Conservation (phyloP, 805 yeast species). For the Pichia kluyveri region DNA sequence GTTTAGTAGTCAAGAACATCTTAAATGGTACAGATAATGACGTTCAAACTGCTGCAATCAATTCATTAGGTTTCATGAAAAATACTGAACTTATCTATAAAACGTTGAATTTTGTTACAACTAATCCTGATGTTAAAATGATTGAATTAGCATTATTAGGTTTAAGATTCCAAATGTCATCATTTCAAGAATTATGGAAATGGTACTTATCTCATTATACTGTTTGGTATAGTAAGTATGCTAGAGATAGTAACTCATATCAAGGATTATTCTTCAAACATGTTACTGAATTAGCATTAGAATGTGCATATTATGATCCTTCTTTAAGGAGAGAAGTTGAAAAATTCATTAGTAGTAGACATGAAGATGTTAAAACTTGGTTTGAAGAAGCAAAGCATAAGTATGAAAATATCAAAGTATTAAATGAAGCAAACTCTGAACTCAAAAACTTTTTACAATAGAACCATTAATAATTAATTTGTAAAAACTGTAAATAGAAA, state of each 20-base stretch:
- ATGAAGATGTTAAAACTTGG: slow-evolving; percentile 17
- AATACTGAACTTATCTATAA: slow-evolving; percentile 39
- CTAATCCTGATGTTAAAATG: slow-evolving; percentile 45
- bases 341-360: slow-evolving; percentile 14
- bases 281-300: slow-evolving; percentile 34
- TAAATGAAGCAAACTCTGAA: slow-evolving; percentile 18
- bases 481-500: no score
- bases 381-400: slow-evolving; percentile 12
- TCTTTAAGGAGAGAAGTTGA: slow-evolving; percentile 12
- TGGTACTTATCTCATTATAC: slow-evolving; percentile 51
- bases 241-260: slow-evolving; percentile 29
- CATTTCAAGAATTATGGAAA: slow-evolving; percentile 33
- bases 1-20: slow-evolving; percentile 34
- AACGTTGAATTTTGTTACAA: slow-evolving; percentile 46
- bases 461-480: neutral
- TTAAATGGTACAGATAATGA: slow-evolving; percentile 21
- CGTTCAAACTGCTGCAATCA: slow-evolving; percentile 47
- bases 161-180: slow-evolving; percentile 29
- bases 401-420: slow-evolving; percentile 18
- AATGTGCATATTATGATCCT: slow-evolving; percentile 18
- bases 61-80: slow-evolving; percentile 42
- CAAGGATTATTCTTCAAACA: slow-evolving; percentile 35
- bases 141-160: slow-evolving; percentile 56
- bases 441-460: slow-evolving; percentile 8
- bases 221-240: slow-evolving; percentile 40